These are phyloP conservation scores for Phytomonas serpens DNA, from an alignment of 208 protist species.

Conservation along the genomic window DNA sequence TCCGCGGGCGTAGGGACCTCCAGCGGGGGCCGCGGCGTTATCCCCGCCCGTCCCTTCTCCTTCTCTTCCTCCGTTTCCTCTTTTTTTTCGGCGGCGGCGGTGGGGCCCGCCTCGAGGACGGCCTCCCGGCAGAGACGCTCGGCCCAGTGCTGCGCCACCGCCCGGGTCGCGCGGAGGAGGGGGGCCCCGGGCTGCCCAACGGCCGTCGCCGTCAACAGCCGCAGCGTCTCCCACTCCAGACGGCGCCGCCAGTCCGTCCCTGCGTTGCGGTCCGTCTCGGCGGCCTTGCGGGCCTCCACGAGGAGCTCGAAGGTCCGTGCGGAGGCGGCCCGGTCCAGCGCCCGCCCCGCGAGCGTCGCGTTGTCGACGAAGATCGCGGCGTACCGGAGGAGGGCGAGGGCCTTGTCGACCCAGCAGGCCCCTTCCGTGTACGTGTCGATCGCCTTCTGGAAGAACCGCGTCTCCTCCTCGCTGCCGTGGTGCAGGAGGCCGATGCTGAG, in stretches of 20 bases:
- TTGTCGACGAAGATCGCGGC: constrained; percentile 32
- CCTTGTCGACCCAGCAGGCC: constrained; percentile 22
- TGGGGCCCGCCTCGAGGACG: no score
- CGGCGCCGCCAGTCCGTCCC: constrained; percentile 9
- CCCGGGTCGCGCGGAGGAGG: constrained; percentile 26
- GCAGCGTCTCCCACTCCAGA: constrained; percentile 50
- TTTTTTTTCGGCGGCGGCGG: background rate
- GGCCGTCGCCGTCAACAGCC: constrained; percentile 35
- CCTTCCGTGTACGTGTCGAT: constrained; percentile 45
- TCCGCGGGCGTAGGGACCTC: constrained; percentile 14
- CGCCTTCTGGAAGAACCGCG: constrained; percentile 34
- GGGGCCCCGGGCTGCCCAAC: constrained; percentile 11
- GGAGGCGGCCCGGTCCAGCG: constrained; percentile 19
- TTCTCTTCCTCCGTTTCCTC: background rate
- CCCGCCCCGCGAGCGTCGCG: constrained; percentile 21
- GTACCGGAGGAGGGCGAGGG: constrained; percentile 33
- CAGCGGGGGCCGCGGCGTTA: constrained; percentile 16
- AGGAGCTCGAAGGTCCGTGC: constrained; percentile 34
- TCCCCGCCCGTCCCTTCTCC: constrained; percentile 4
- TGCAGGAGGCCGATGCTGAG: constrained; percentile 35
- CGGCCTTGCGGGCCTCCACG: constrained; percentile 15
- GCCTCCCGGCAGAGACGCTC: background rate
- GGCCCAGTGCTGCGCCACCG: constrained; percentile 19
- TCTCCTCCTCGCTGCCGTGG: constrained; percentile 33
- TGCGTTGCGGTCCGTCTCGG: constrained; percentile 12